Conservation (phyloP, 352 stramenopile genomes). For the Halophytophthora batemanensis region DNA sequence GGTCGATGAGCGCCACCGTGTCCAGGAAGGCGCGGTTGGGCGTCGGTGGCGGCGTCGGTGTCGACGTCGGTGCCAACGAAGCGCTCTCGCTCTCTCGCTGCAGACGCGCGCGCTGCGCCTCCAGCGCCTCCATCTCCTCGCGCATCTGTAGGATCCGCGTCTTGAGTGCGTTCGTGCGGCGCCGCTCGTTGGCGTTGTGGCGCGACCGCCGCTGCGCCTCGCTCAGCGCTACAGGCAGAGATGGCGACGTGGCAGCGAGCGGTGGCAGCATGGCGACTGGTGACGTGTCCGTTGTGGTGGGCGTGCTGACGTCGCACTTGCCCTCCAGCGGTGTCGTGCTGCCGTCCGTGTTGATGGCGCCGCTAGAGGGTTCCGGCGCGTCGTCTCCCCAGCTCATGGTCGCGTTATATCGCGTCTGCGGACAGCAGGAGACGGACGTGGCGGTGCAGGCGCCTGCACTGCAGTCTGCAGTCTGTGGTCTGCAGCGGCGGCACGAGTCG, state of each 20-base stretch:
- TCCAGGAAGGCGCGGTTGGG: slow-evolving; percentile 25
- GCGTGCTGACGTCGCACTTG: too few species aligned
- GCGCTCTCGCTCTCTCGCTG: slow-evolving; percentile 17
- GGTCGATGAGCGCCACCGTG: slow-evolving; percentile 43
- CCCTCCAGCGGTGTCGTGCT: too few species aligned
- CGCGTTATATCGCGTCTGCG: too few species aligned
- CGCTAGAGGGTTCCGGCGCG: too few species aligned
- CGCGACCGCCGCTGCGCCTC: slow-evolving; percentile 43
- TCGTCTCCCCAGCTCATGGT: too few species aligned
- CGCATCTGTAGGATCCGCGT: slow-evolving; percentile 44
- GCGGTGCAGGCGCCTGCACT: too few species aligned
- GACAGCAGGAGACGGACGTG: too few species aligned
- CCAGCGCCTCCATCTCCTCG: slow-evolving; percentile 43
- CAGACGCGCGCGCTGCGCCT: slow-evolving; percentile 39
- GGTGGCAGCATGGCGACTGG: too few species aligned
- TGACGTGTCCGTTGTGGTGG: too few species aligned
- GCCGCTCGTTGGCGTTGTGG: slow-evolving; percentile 63
- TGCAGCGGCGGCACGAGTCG: too few species aligned
- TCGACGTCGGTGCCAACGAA: too few species aligned
- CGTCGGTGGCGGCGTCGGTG: not conserved
- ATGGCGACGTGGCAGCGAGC: not conserved
- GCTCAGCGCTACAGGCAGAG: slow-evolving; percentile 8
- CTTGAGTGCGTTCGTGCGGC: slow-evolving; percentile 53
- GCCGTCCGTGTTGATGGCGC: too few species aligned
- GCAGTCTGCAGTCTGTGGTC: slow-evolving; percentile 5